phyloP scores from a whole-genome alignment of 345 rosid genomes.

The Hibiscus tridactylites region DNA sequence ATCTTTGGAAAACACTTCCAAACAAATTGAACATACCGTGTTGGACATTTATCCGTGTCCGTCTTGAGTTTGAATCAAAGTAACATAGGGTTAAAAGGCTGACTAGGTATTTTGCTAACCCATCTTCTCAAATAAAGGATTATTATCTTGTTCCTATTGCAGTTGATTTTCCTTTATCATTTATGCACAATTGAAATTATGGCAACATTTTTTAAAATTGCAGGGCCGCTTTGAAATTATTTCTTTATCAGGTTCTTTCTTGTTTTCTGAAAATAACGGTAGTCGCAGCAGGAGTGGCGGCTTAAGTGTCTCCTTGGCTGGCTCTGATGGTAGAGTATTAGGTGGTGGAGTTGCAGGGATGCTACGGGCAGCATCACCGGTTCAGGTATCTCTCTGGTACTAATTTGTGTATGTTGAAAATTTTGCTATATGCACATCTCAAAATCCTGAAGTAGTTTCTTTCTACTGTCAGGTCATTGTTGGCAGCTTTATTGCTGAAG shows the following conservation, averaged over 20 bases:
- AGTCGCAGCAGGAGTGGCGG: not conserved
- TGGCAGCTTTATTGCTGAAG: slow-evolving; percentile 73
- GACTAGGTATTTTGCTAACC: not conserved
- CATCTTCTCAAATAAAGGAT: not conserved
- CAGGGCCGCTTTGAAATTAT: not conserved
- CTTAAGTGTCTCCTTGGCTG: not conserved
- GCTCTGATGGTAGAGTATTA: not conserved
- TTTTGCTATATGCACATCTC: not conserved
- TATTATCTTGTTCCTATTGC: not conserved
- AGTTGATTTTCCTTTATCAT: not conserved
- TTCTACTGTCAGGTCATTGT: slow-evolving; percentile 51
- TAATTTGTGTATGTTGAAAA: not conserved
- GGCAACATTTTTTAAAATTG: not conserved
- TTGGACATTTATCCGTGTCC: not conserved
- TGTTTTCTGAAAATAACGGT: not conserved
- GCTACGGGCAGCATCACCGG: not conserved
- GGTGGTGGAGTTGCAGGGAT: not conserved
- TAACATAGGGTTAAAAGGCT: not conserved
- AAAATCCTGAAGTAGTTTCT: not conserved
- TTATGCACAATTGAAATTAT: not conserved
- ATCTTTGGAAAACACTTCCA: not conserved
- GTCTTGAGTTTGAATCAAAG: not conserved
- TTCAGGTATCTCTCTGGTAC: slow-evolving; percentile 3
- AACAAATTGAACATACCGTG: not conserved
- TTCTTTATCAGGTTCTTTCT: not conserved